A percentile compares a stretch with the other conserved stretches of the same genome.
Conservation (phyloP, 73 alveolate species). For the Tetrahymena malaccensis region DNA sequence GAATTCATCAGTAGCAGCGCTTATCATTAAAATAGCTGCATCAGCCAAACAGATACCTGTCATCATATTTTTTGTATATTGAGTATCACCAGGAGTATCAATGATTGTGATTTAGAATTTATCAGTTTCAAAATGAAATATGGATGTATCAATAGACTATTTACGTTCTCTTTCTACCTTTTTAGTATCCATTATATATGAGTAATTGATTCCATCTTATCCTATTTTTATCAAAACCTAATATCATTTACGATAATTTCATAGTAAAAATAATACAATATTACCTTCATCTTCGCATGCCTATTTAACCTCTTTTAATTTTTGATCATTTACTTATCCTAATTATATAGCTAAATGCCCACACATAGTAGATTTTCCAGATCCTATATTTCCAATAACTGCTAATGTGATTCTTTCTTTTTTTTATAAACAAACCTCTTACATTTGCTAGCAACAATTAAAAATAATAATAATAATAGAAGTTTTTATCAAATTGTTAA, state of each 20-base stretch:
- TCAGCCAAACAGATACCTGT: conserved; percentile 94
- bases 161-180: conserved; percentile 91
- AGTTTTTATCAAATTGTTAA: neutral
- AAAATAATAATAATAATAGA: neutral
- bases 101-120: conserved; percentile 85
- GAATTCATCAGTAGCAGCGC: conserved; percentile 88
- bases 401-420: conserved; percentile 21
- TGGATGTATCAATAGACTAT: conserved; percentile 84
- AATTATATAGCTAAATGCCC: conserved; percentile 86
- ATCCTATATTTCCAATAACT: conserved; percentile 90
- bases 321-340: conserved; percentile 89
- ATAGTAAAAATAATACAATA: neutral
- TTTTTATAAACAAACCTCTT: neutral
- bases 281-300: conserved; percentile 83
- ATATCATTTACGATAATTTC: neutral
- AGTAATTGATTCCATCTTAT: conserved; percentile 82
- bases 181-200: conserved; percentile 90
- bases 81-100: conserved; percentile 95
- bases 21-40: conserved; percentile 78
- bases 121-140: conserved; percentile 78
- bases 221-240: conserved; percentile 3
- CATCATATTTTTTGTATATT: conserved; percentile 88
- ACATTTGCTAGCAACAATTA: neutral
- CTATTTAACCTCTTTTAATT: conserved; percentile 87
- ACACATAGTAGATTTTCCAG: conserved; percentile 93